phyloP scores from a whole-genome alignment of 2,329 filamentous ascomycete species.

The Pseudogymnoascus verrucosus region DNA sequence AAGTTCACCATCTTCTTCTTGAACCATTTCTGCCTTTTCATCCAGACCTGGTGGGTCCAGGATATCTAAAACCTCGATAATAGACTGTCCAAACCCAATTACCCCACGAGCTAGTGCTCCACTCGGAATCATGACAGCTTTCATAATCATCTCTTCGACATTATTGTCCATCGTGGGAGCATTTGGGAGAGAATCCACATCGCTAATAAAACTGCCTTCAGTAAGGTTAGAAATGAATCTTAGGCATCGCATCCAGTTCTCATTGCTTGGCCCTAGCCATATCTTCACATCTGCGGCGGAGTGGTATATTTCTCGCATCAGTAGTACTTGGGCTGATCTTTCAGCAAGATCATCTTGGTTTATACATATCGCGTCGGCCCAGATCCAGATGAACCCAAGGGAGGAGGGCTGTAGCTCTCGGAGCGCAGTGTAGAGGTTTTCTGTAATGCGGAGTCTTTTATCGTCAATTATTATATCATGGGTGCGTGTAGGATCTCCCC shows the following conservation, averaged over 20 bases:
- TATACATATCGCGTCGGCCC: conserved; percentile 16
- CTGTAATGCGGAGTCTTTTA: conserved; percentile 10
- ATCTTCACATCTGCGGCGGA: conserved; percentile 6
- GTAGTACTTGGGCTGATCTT: conserved; percentile 10
- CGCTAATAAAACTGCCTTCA: background rate
- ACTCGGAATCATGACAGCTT: too few species aligned
- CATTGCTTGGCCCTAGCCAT: conserved; percentile 10
- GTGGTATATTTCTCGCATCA: conserved; percentile 15
- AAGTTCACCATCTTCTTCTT: too few species aligned
- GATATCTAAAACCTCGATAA: too few species aligned
- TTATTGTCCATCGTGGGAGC: background rate
- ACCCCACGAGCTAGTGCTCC: too few species aligned
- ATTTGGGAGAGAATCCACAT: background rate
- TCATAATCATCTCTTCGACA: background rate
- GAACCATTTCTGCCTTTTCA: too few species aligned
- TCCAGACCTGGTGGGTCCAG: too few species aligned
- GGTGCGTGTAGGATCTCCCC: conserved; percentile 8
- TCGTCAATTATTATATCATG: conserved; percentile 12
- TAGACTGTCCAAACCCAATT: too few species aligned
- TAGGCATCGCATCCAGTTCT: too few species aligned
- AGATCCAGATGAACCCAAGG: conserved; percentile 1
- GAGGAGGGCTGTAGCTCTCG: conserved; percentile 3
- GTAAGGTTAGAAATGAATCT: background rate
- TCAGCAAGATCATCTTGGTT: conserved; percentile 13
- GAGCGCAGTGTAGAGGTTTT: conserved; percentile 11